A percentile compares a stretch with the other conserved stretches of the same genome.
Conservation (phyloP, 2,329 filamentous ascomycete genomes). For the Magnaporthales sp. region DNA sequence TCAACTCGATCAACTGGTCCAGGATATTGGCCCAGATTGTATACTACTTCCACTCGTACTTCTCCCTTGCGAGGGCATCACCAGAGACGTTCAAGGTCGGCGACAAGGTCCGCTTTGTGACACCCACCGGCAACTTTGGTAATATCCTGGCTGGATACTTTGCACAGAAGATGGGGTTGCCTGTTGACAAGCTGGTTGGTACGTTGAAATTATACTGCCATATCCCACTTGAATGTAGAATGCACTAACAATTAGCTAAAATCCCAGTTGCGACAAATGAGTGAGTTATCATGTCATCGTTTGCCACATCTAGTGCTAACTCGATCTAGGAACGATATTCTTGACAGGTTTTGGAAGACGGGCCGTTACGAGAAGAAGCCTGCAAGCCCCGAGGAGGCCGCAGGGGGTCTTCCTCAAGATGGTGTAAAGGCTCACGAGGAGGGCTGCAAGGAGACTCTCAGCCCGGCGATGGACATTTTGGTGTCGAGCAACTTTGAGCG, state of each 20-base stretch:
- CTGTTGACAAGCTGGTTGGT: slow-evolving; percentile 70
- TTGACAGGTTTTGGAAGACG: slow-evolving; percentile 89
- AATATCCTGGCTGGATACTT: slow-evolving; percentile 93
- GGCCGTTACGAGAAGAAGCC: slow-evolving; percentile 83
- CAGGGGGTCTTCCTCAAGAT: slow-evolving; percentile 54
- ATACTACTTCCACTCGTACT: slow-evolving; percentile 96
- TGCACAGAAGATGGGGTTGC: slow-evolving; percentile 51
- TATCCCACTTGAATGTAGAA: background rate
- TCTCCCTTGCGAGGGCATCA: slow-evolving; percentile 59
- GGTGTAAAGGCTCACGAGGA: slow-evolving; percentile 56
- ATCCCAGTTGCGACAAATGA: slow-evolving; percentile 75
- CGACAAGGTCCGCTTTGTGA: slow-evolving; percentile 72
- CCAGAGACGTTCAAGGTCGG: slow-evolving; percentile 47
- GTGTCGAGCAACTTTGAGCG: slow-evolving; percentile 96
- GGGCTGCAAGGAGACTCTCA: slow-evolving; percentile 83
- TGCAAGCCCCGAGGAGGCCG: slow-evolving; percentile 45
- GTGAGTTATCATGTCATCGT: background rate
- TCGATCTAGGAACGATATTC: slow-evolving; percentile 65
- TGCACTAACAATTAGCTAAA: background rate
- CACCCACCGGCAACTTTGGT: slow-evolving; percentile 91
- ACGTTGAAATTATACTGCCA: background rate
- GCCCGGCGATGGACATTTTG: slow-evolving; percentile 95
- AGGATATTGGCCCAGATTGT: slow-evolving; percentile 93
- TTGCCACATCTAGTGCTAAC: background rate
- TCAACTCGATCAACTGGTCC: slow-evolving; percentile 96